Conservation (phyloP, 331 rosid genomes). For the Cucumis variabilis region DNA sequence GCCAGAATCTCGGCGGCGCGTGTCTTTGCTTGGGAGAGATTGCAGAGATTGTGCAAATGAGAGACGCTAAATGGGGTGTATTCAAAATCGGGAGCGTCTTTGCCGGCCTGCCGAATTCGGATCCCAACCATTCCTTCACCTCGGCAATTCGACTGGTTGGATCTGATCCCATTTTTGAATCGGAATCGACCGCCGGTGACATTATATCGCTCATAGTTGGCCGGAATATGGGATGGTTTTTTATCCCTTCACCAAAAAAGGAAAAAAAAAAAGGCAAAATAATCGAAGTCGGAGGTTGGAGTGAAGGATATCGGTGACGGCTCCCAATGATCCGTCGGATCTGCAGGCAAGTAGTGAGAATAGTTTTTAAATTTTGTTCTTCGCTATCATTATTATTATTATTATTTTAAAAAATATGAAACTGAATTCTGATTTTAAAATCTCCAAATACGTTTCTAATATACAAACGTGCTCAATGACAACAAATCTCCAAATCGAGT, state of each 20-base stretch:
- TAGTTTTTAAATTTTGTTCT: background rate
- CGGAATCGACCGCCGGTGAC: slow-evolving; percentile 16
- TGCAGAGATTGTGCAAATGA: slow-evolving; percentile 67
- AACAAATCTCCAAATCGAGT: no score
- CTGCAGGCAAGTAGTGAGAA: background rate
- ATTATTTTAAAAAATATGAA: no score
- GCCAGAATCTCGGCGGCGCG: slow-evolving; percentile 84
- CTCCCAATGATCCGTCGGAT: background rate
- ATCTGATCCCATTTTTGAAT: slow-evolving; percentile 36
- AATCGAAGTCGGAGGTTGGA: background rate
- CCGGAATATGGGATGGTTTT: background rate
- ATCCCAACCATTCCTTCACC: slow-evolving; percentile 81
- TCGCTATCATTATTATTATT: no score
- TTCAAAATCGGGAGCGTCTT: slow-evolving; percentile 80
- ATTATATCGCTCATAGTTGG: slow-evolving; percentile 8
- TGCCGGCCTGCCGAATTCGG: slow-evolving; percentile 79
- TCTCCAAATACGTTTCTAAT: no score
- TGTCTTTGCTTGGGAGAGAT: slow-evolving; percentile 81
- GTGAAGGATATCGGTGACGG: slow-evolving; percentile 3
- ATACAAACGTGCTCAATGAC: no score
- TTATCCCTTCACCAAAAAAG: background rate
- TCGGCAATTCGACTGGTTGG: slow-evolving; percentile 71
- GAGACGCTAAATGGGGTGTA: slow-evolving; percentile 83
- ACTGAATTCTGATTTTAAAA: no score
- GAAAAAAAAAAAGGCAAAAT: no score